Percentiles rank a stretch among this genome's conserved stretches.
Conservation (phyloP, 1,284 basidiomycete species). For the Boletus holoroseus region DNA sequence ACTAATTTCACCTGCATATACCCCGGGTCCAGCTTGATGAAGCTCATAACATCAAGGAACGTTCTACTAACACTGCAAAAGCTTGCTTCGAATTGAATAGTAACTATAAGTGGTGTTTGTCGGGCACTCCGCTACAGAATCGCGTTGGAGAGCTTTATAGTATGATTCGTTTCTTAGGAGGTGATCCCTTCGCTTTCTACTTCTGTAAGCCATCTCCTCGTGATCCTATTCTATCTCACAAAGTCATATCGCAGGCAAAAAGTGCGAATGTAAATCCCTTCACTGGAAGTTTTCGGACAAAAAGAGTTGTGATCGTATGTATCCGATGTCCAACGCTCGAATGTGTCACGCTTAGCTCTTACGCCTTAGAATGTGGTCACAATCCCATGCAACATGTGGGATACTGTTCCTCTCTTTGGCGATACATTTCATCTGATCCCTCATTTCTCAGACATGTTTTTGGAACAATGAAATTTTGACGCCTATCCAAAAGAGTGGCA, state of each 20-base stretch:
- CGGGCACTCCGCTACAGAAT: slow-evolving; percentile 96
- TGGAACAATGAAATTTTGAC: slow-evolving; percentile 94
- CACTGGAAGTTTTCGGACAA: slow-evolving; percentile 89
- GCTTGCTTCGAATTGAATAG: slow-evolving; percentile 86
- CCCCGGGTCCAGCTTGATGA: slow-evolving; percentile 72
- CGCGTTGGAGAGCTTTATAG: slow-evolving; percentile 98
- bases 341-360: not conserved
- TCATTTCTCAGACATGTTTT: slow-evolving; percentile 58
- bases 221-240: slow-evolving; percentile 2
- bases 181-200: slow-evolving; percentile 87
- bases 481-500: slow-evolving; percentile 83
- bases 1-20: not conserved
- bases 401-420: slow-evolving; percentile 7
- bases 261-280: slow-evolving; percentile 81
- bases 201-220: slow-evolving; percentile 62
- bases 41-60: slow-evolving; percentile 97
- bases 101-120: slow-evolving; percentile 90
- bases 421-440: slow-evolving; percentile 3
- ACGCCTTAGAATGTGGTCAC: slow-evolving; percentile 72
- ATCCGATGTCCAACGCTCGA: not conserved
- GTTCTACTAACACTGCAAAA: slow-evolving; percentile 93
- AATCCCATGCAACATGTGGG: slow-evolving; percentile 90
- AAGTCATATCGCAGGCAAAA: slow-evolving; percentile 51
- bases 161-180: slow-evolving; percentile 87
- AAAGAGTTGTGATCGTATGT: slow-evolving; percentile 74